Percentiles rank a stretch among this genome's conserved stretches.
These are phyloP conservation scores for Pythium phragmitis DNA, from an alignment of 352 stramenopile genomes.

Conservation along the genomic window DNA sequence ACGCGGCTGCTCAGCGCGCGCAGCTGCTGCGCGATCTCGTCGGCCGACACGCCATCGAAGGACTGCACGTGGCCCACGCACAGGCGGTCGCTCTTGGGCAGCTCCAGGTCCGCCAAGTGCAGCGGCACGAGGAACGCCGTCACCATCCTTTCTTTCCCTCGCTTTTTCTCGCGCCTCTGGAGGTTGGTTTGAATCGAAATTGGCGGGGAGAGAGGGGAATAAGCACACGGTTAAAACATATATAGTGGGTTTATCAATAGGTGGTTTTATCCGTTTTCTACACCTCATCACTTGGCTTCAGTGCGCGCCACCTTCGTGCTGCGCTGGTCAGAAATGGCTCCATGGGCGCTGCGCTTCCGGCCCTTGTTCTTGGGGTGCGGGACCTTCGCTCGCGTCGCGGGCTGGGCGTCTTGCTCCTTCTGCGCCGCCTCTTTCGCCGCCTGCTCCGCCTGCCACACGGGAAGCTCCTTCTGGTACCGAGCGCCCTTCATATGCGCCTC, in stretches of 20 bases:
- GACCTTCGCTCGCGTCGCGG: neutral
- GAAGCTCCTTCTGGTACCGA: conserved; percentile 59
- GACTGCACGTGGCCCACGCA: conserved; percentile 62
- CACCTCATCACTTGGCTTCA: neutral
- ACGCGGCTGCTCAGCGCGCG: conserved; percentile 55
- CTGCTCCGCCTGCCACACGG: conserved; percentile 52
- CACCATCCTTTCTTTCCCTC: conserved; percentile 14
- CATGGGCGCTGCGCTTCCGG: neutral
- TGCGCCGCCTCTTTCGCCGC: conserved; percentile 10
- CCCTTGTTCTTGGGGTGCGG: neutral
- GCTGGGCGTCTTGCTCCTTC: conserved; percentile 5
- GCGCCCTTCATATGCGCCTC: conserved; percentile 49
- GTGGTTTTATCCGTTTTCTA: conserved; percentile 12
- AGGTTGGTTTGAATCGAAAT: conserved; percentile 8
- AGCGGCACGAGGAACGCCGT: conserved; percentile 83
- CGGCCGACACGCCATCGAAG: conserved; percentile 49
- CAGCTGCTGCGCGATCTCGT: conserved; percentile 45
- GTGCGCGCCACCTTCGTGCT: conserved; percentile 7
- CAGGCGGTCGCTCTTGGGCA: conserved; percentile 63
- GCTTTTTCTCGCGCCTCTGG: conserved; percentile 3
- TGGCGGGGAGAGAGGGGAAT: conserved; percentile 1
- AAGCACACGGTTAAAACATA: conserved; percentile 8
- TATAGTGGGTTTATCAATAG: neutral
- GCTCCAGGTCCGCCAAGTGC: conserved; percentile 71
- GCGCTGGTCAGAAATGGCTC: neutral